Evolutionary conservation across 2,329 filamentous ascomycete genomes (phyloP), one percentile per base, ranked within the genome.

Genomic region (Fusarium beomiforme): DNA sequence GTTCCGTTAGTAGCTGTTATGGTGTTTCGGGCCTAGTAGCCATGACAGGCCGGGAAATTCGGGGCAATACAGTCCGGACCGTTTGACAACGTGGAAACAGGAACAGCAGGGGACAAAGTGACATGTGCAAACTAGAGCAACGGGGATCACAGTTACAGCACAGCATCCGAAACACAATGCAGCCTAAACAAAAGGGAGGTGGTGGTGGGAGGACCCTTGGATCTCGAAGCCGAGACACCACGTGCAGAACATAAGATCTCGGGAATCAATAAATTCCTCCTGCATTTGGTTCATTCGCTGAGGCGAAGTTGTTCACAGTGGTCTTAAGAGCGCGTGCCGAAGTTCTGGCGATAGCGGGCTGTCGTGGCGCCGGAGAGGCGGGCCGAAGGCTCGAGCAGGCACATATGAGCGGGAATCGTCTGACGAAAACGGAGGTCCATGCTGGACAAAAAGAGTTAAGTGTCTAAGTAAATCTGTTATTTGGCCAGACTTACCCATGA

Each of bases 311-410:
- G n/a, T n/a, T n/a, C n/a, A 29, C 34, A 56, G 24, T 19, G 51
- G 41, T 44, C 21, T 24, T 51, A 10, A 31, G 19, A 36, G 41
- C 41, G 41, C 39, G 33, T 62, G 31, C 74, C 75, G 75, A 76
- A 71, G 75, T 77, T 77, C 64, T 76, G 70, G 75, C 75, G 73
- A 60, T 59, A 64, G 56, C 74, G 74, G 73, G 70, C 71, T 76
- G 71, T 63, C 64, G 74, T 70, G 66, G 67, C 77, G 67, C 71
- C 79, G 79, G 79, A 78, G 69, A 79, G 76, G 75, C 79, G 79
- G 79, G 77, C 79, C 79, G 79, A 76, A 75, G 76, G 73, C 69
- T 74, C 69, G 70, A 47, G 61, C 65, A 58, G 68, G 70, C 61
- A 70, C 64, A 71, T 59, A 67, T 66, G 64, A 66, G 57, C 64